Conservation (phyloP, 2,329 filamentous ascomycete genomes). For the Orbilia blumenaviensis region DNA sequence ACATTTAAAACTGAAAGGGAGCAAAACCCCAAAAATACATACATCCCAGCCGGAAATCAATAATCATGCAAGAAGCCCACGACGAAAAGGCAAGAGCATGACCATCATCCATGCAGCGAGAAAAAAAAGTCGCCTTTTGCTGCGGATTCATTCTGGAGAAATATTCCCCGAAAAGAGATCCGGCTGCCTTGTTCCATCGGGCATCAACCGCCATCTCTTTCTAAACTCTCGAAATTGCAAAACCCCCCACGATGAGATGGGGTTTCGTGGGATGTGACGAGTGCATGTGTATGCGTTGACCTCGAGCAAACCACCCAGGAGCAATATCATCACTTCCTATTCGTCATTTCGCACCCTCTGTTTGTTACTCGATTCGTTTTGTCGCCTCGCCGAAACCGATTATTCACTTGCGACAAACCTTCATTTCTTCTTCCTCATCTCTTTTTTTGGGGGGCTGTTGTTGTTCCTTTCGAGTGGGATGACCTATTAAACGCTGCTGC, state of each 20-base stretch:
- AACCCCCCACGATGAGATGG: conserved; percentile 26
- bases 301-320: conserved; percentile 1
- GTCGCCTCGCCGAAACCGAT: conserved; percentile 49
- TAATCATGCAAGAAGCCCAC: conserved; percentile 34
- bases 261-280: conserved; percentile 13
- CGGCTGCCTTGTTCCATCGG: conserved; percentile 44
- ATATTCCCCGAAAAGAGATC: conserved; percentile 21
- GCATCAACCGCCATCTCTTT: conserved; percentile 12
- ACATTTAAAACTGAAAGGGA: conserved; percentile 41
- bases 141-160: conserved; percentile 47
- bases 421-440: neutral
- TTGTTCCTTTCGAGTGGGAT: conserved; percentile 40
- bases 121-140: conserved; percentile 6
- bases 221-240: neutral
- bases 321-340: conserved; percentile 25
- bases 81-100: conserved; percentile 51
- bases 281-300: neutral
- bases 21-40: conserved; percentile 35
- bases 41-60: conserved; percentile 7
- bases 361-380: conserved; percentile 53
- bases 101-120: conserved; percentile 32
- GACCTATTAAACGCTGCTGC: conserved; percentile 28
- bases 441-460: neutral
- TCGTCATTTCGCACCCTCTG: conserved; percentile 17
- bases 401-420: conserved; percentile 31